Evolutionary conservation across 23 red algal species (phyloP).

Genomic region (Gracilaria gracilis): DNA sequence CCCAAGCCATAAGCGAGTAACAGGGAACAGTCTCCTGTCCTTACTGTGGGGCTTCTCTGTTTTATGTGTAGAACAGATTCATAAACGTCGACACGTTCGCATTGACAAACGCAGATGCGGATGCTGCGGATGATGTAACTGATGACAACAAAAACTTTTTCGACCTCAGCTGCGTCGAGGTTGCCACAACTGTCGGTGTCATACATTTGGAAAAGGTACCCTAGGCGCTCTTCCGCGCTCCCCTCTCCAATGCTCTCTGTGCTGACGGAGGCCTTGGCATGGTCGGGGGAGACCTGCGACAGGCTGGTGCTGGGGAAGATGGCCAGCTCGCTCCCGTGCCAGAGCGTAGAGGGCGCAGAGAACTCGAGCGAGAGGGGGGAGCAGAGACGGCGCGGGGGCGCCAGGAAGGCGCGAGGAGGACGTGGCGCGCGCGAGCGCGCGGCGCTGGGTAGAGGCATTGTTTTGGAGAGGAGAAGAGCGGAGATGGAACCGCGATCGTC

Average conservation of each 20-base stretch:
- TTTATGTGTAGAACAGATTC: too few species aligned
- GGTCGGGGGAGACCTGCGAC: slow-evolving; percentile 17
- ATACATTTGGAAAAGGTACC: slow-evolving; percentile 86
- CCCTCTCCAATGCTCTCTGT: slow-evolving; percentile 49
- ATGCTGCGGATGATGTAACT: too few species aligned
- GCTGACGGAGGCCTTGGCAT: slow-evolving; percentile 23
- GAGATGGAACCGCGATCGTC: too few species aligned
- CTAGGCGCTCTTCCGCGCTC: slow-evolving; percentile 69
- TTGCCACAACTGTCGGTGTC: slow-evolving; percentile 72
- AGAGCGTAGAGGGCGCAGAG: slow-evolving; percentile 25
- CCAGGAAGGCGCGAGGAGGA: neutral
- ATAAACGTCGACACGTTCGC: too few species aligned
- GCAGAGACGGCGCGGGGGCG: neutral
- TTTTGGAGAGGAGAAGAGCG: neutral
- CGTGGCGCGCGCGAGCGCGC: neutral
- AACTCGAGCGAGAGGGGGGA: slow-evolving; percentile 29
- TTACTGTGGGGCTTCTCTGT: too few species aligned
- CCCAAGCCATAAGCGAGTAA: too few species aligned
- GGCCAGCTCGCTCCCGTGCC: slow-evolving; percentile 31
- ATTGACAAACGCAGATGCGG: too few species aligned
- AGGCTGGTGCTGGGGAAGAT: neutral
- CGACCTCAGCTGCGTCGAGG: slow-evolving; percentile 70
- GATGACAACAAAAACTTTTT: slow-evolving; percentile 70
- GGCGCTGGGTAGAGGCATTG: neutral
- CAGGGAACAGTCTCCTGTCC: too few species aligned